Base-by-base conservation (phyloP, 2,329 filamentous ascomycete species). In the Cladophialophora bantiana region DNA sequence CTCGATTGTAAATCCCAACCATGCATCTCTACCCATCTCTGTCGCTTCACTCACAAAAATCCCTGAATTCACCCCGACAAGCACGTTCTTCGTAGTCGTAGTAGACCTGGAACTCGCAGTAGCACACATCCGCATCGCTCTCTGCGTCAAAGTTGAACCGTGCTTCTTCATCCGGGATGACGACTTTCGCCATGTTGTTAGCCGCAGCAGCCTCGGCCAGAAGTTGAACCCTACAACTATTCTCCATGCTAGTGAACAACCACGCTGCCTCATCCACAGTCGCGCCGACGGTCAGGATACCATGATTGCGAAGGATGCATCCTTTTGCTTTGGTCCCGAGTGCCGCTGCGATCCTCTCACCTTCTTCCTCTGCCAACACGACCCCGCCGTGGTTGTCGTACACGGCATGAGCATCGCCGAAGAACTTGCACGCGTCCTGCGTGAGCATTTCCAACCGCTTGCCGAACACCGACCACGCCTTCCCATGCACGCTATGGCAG, bases 251-350 rank as follows among this genome's bases (percentile, higher is more conserved):
- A 0, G 86, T 88, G 74, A 91, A 90, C 55, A 92, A 76, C 75
- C 88, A 92, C 0, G 87, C 88, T 0, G 90, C 90, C 77, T 93
- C 90, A 74, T 93, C 90, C 1, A 93, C 89, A 0, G 90, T 93
- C 4, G 77, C 73, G 4, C 90, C 90, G 0, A 91, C 89, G 0
- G 88, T 91, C 59, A 85, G 69, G 13, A 84, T 69, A 3, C 83
- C 76, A 56, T 78, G 76, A 55, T 78, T 78, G 40, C 74, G 73
- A 36, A 77, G 53, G 1, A 77, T 74, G 2, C 73, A 34, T 5
- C 56, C 69, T 45, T 71, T 72, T 2, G 67, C 65, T 0, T 60
- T 71, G 5, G 67, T 57, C 0, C 75, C 75, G 9, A 78, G 66
- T 0, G 72, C 69, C 15, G 65, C 56, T 0, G 89, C 89, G 69